A percentile compares a stretch with the other conserved stretches of the same genome.
These are phyloP conservation scores for Eutypa lata DNA, from an alignment of 2,329 filamentous ascomycete species.

Conservation along the genomic window DNA sequence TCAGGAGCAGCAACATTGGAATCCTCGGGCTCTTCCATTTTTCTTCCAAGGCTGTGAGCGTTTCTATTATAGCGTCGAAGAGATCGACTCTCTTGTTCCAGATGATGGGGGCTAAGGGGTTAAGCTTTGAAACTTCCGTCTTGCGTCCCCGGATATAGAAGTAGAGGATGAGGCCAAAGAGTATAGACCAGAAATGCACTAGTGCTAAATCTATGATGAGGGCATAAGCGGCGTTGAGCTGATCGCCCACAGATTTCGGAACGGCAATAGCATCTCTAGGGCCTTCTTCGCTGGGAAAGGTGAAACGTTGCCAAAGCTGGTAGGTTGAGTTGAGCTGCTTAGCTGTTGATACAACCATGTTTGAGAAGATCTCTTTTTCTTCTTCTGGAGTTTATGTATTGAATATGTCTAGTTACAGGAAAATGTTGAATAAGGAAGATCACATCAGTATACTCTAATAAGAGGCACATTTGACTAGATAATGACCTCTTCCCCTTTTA, in stretches of 20 bases:
- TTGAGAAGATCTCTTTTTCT: neutral
- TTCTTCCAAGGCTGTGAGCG: neutral
- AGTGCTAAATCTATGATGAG: constrained; percentile 8
- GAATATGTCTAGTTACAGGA: neutral
- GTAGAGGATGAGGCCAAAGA: constrained; percentile 7
- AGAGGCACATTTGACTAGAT: no score
- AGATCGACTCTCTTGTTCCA: constrained; percentile 11
- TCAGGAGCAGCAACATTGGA: constrained; percentile 5
- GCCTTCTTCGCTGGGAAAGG: constrained; percentile 5
- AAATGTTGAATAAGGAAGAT: no score
- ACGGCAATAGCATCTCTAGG: constrained; percentile 11
- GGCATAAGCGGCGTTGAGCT: constrained; percentile 10
- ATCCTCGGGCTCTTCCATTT: constrained; percentile 5
- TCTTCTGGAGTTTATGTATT: neutral
- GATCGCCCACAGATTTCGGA: constrained; percentile 4
- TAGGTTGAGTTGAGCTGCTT: constrained; percentile 8
- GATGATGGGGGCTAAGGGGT: constrained; percentile 4
- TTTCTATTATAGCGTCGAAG: constrained; percentile 4
- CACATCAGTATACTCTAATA: no score
- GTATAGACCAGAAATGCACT: constrained; percentile 6
- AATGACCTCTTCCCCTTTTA: neutral
- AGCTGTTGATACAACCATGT: constrained; percentile 11
- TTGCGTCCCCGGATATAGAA: constrained; percentile 3
- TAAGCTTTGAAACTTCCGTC: neutral
- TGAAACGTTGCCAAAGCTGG: constrained; percentile 10